Evolutionary conservation across 371 early-diverging fungal species (phyloP).

Genomic region (Hamiltosporidium magnivora): DNA sequence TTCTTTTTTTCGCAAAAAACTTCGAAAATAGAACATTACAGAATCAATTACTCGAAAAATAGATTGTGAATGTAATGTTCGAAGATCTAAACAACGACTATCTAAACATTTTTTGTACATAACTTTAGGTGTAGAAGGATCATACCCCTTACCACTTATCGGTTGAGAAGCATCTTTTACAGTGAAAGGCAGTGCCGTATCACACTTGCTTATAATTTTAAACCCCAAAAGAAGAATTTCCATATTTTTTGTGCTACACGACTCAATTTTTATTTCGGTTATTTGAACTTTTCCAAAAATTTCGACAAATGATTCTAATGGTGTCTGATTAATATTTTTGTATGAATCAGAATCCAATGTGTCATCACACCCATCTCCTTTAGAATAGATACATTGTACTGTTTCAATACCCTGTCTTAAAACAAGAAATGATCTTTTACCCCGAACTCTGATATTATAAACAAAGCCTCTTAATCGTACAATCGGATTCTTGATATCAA

Average conservation of each 20-base stretch:
- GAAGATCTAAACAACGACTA: slow-evolving; percentile 46
- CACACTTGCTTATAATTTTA: slow-evolving; percentile 17
- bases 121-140: slow-evolving; percentile 31
- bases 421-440: slow-evolving; percentile 42
- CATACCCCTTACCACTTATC: slow-evolving; percentile 16
- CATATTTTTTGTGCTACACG: slow-evolving; percentile 37
- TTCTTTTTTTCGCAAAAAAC: slow-evolving; percentile 65
- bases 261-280: slow-evolving; percentile 23
- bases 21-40: slow-evolving; percentile 62
- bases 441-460: slow-evolving; percentile 18
- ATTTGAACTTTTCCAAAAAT: slow-evolving; percentile 22
- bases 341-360: neutral
- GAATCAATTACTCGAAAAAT: slow-evolving; percentile 45
- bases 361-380: neutral
- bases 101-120: slow-evolving; percentile 48
- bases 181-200: slow-evolving; percentile 45
- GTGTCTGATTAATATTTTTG: neutral
- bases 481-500: no score
- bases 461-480: slow-evolving; percentile 37
- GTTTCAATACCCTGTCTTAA: slow-evolving; percentile 26
- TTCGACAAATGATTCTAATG: slow-evolving; percentile 45
- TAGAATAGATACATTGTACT: neutral
- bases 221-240: slow-evolving; percentile 40
- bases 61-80: slow-evolving; percentile 40
- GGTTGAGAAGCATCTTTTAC: slow-evolving; percentile 41